Percentiles rank a stretch among this genome's conserved stretches.
Conservation (phyloP, 139 green algal species). For the Limnomonas spitsbergensis region DNA sequence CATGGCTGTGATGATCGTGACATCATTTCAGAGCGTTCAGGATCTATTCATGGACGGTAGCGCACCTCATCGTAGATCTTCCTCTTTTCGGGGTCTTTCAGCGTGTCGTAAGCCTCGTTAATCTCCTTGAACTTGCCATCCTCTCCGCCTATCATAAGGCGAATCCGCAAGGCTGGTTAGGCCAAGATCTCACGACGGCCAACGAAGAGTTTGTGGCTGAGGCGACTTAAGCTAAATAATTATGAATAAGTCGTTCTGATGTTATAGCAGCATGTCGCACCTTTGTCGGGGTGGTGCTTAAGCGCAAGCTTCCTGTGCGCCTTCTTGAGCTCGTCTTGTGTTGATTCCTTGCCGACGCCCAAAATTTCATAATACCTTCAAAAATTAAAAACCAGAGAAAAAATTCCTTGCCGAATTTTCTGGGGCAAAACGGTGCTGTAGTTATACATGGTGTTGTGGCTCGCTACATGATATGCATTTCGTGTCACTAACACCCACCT, state of each 20-base stretch:
- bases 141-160: conserved; percentile 74
- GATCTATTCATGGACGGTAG: too few relatives aligned
- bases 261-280: too few relatives aligned
- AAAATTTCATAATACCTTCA: conserved; percentile 89
- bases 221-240: too few relatives aligned
- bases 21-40: too few relatives aligned
- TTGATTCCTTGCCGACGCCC: conserved; percentile 75
- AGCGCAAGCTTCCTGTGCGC: conserved; percentile 84
- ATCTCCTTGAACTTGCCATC: conserved; percentile 98
- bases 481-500: not conserved
- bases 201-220: too few relatives aligned
- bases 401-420: not conserved
- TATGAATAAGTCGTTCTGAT: too few relatives aligned
- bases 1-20: not conserved
- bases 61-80: conserved; percentile 91
- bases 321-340: conserved; percentile 80
- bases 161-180: not conserved
- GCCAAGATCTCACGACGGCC: too few relatives aligned
- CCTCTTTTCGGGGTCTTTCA: conserved; percentile 93
- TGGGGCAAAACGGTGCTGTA: too few relatives aligned
- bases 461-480: not conserved
- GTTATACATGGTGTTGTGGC: too few relatives aligned
- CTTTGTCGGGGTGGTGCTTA: conserved; percentile 87
- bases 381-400: not conserved
- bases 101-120: conserved; percentile 94